These are phyloP conservation scores for Viola odorata DNA, from an alignment of 345 rosid genomes.

Conservation along the genomic window DNA sequence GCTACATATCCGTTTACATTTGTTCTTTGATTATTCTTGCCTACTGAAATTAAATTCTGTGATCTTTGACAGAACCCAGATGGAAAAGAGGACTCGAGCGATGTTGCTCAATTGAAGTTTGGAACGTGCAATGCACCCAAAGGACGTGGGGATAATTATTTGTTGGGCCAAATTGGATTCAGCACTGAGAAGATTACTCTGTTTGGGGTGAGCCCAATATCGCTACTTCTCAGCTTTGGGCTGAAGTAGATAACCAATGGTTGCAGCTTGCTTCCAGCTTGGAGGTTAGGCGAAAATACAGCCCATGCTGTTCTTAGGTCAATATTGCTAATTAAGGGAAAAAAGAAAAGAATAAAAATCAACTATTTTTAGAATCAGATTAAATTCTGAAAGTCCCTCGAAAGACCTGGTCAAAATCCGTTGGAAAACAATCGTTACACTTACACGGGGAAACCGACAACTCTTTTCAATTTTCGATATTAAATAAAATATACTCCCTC, in stretches of 20 bases:
- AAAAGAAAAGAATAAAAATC: slow-evolving; percentile 28
- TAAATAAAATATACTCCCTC: no score
- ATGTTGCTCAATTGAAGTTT: slow-evolving; percentile 29
- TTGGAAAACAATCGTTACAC: no score
- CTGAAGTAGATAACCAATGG: slow-evolving; percentile 33
- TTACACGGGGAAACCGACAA: no score
- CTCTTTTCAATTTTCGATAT: no score
- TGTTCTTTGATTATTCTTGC: no score
- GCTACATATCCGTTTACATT: no score
- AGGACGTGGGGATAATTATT: slow-evolving; percentile 27
- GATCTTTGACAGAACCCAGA: slow-evolving; percentile 28
- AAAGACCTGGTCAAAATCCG: no score
- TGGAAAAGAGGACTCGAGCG: slow-evolving; percentile 11
- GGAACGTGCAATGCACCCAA: slow-evolving; percentile 33
- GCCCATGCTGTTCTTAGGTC: neutral
- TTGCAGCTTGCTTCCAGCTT: slow-evolving; percentile 39
- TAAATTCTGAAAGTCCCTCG: no score
- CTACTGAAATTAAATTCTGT: neutral
- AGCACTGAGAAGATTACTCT: slow-evolving; percentile 34
- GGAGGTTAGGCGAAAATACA: slow-evolving; percentile 25
- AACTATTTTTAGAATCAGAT: no score
- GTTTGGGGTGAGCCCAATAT: slow-evolving; percentile 19
- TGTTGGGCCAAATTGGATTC: slow-evolving; percentile 36
- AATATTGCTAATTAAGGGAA: slow-evolving; percentile 20
- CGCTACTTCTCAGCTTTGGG: slow-evolving; percentile 31